Evolutionary conservation across 768 basidiomycete genomes (phyloP).

Genomic region (Pisolithus sp.): DNA sequence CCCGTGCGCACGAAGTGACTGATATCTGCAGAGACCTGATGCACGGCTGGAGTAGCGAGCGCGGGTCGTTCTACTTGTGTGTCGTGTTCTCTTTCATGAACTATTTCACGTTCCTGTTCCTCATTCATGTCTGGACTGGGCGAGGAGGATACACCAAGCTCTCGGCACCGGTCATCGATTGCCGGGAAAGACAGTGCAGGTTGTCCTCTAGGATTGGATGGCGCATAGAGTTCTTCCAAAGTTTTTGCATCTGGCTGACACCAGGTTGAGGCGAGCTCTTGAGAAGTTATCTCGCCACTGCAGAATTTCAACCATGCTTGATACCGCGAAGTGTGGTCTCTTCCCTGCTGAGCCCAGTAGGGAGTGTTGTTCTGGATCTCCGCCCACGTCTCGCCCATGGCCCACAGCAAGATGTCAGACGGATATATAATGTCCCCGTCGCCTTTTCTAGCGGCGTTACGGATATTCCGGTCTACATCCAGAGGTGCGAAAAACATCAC

Average conservation of each 20-base stretch:
- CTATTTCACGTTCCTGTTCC: constrained; percentile 44
- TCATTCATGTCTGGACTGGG: constrained; percentile 29
- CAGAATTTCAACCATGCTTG: constrained; percentile 14
- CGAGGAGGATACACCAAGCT: constrained; percentile 23
- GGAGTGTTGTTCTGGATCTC: constrained; percentile 32
- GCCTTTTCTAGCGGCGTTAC: constrained; percentile 16
- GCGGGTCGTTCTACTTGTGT: constrained; percentile 32
- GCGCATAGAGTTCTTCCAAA: constrained; percentile 31
- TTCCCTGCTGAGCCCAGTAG: constrained; percentile 39
- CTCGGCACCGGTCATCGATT: constrained; percentile 20
- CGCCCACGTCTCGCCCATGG: constrained; percentile 36
- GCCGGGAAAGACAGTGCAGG: constrained; percentile 2
- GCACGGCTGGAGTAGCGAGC: constrained; percentile 18
- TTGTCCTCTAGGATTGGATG: constrained; percentile 5
- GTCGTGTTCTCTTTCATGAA: constrained; percentile 37
- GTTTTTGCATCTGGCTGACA: constrained; percentile 33
- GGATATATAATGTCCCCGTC: constrained; percentile 6
- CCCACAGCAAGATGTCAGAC: constrained; percentile 37
- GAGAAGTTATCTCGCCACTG: background rate
- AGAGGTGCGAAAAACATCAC: constrained; percentile 36
- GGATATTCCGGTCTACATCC: constrained; percentile 34
- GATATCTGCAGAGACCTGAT: constrained; percentile 24
- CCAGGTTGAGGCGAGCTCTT: constrained; percentile 23
- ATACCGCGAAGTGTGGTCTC: constrained; percentile 26
- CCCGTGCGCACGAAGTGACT: constrained; percentile 20